phyloP scores from a whole-genome alignment of 345 rosid species.

The Limnanthes douglasii region DNA sequence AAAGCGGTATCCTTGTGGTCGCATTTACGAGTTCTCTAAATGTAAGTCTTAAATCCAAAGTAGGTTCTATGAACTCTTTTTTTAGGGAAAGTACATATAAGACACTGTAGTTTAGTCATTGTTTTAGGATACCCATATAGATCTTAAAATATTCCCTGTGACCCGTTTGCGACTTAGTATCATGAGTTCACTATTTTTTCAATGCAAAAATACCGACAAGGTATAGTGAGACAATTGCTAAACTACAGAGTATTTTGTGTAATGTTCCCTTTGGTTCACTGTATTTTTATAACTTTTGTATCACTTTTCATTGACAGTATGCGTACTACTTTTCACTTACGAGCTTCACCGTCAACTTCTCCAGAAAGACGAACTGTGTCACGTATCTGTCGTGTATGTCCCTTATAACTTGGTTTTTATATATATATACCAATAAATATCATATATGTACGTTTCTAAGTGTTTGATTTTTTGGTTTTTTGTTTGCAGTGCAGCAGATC shows the following conservation, averaged over 20 bases:
- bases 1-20: conserved; percentile 45
- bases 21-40: conserved; percentile 61
- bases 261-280: background rate
- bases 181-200: too few relatives aligned
- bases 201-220: too few relatives aligned
- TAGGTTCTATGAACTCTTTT: background rate
- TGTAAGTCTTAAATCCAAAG: conserved; percentile 29
- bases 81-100: background rate
- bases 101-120: too few relatives aligned
- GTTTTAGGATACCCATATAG: too few relatives aligned
- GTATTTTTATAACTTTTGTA: conserved; percentile 5
- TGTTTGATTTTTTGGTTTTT: background rate
- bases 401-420: conserved; percentile 4
- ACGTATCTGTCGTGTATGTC: conserved; percentile 58
- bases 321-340: conserved; percentile 58
- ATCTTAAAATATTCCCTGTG: too few relatives aligned
- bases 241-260: too few relatives aligned
- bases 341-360: conserved; percentile 52
- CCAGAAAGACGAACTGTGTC: conserved; percentile 28
- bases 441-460: background rate
- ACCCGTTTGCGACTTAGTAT: too few relatives aligned
- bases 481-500: conserved; percentile 64
- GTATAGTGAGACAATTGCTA: too few relatives aligned
- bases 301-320: conserved; percentile 31
- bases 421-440: background rate